Evolutionary conservation across 1,139 yeast genomes (phyloP), one percentile per base, ranked within the genome.

Genomic region (Blastobotrys ciferrii): DNA sequence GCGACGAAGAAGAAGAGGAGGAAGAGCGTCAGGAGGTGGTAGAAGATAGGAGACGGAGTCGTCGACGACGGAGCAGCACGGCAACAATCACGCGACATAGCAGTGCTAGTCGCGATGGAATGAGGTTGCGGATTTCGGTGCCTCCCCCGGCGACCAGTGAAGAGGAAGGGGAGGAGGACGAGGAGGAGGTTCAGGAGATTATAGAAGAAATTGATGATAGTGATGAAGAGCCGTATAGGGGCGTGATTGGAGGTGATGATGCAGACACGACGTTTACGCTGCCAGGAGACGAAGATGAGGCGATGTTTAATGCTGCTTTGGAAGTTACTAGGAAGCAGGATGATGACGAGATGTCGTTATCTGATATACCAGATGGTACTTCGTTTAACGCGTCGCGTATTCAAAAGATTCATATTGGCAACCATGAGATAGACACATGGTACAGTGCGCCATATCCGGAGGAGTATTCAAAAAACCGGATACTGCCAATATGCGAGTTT

Each of bases 361-460:
- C n/a, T n/a, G n/a, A n/a, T n/a, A n/a, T n/a, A n/a, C n/a, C n/a
- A n/a, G n/a, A n/a, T n/a, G 20, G 30, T 4, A 46, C 7, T 18
- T 45, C 14, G n/a, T 15, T 18, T 31, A 23, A 51, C 18, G 49
- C 48, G 18, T 72, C 75, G 37, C 71, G 74, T 49, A 71, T 78
- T 35, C 71, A 71, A 43, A 73, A 71, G 44, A 84, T 91, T 20
- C 85, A 81, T 56, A 81, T 91, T 55, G 78, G 89, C 32, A 77
- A 77, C 46, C 80, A 68, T 62, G 91, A 84, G 63, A 87, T 91
- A 23, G 84, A 84, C 53, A 87, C 97, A 0, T 88, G 98, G 96
- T 89, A 87, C 65, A 80, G 87, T 2, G 84, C 97, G 0, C 98
- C 98, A 1, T 92, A 87, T 62, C 97, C 98, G 0, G 89, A 86